Conservation (phyloP, 2,329 filamentous ascomycete genomes). For the Calonectria hongkongensis region DNA sequence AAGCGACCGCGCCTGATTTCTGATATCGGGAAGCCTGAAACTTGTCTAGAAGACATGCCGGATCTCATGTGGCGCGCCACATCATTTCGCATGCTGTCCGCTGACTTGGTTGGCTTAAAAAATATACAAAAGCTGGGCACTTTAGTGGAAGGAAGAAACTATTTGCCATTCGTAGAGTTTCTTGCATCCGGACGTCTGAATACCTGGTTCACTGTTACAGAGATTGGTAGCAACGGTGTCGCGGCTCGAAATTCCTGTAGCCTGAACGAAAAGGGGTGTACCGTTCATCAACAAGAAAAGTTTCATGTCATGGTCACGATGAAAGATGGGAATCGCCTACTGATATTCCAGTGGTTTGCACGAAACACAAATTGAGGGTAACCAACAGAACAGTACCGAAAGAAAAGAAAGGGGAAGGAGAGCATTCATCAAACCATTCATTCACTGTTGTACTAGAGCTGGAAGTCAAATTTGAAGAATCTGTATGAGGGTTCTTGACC, state of each 20-base stretch:
- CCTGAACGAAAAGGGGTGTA: background rate
- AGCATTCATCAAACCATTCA: too few relatives aligned
- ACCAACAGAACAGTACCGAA: too few relatives aligned
- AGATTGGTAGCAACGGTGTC: background rate
- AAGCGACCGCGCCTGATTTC: background rate
- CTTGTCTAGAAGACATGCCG: background rate
- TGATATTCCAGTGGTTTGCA: background rate
- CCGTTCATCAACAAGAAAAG: background rate
- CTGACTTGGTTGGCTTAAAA: background rate
- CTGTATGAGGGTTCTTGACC: background rate
- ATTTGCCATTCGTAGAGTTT: background rate
- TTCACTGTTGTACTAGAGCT: too few relatives aligned
- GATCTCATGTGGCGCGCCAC: too few relatives aligned
- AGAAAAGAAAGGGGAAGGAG: too few relatives aligned
- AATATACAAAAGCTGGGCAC: background rate
- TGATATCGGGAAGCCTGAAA: background rate
- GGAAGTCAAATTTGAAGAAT: background rate
- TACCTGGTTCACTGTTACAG: background rate
- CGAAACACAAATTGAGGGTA: too few relatives aligned
- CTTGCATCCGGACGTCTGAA: background rate
- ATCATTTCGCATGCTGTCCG: background rate
- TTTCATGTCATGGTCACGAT: background rate
- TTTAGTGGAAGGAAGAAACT: background rate
- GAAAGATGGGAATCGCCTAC: background rate
- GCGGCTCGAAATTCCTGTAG: background rate